Evolutionary conservation across 352 stramenopile genomes (phyloP).

Genomic region (Globisporangium cederbergense): DNA sequence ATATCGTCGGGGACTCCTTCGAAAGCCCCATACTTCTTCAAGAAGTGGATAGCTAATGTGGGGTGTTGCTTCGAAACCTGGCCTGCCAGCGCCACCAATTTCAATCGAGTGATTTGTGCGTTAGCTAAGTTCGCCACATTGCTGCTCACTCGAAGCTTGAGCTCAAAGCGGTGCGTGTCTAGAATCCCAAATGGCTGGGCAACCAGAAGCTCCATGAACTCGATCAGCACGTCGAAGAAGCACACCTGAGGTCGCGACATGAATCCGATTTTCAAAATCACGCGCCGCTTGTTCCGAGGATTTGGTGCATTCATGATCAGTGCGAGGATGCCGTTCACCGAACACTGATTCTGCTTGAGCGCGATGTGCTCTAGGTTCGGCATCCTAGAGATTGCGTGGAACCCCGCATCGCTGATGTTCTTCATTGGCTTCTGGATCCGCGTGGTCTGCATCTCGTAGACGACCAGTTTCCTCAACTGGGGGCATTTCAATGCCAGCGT

Average conservation of each 20-base stretch:
- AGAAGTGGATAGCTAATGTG: neutral
- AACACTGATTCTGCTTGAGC: slow-evolving; percentile 10
- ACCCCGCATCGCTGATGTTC: slow-evolving; percentile 2
- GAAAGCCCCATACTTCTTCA: slow-evolving; percentile 1
- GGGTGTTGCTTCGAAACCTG: slow-evolving; percentile 2
- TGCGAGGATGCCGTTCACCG: neutral
- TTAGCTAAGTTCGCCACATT: neutral
- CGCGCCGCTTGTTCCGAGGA: neutral
- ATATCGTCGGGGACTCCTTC: neutral
- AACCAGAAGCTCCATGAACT: slow-evolving; percentile 4
- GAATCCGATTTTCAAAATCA: slow-evolving; percentile 5
- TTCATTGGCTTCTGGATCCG: neutral
- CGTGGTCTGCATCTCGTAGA: slow-evolving; percentile 11
- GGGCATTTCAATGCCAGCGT: neutral
- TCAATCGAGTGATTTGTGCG: neutral
- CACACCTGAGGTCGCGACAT: neutral
- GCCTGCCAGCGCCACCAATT: neutral
- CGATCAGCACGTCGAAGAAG: slow-evolving; percentile 4
- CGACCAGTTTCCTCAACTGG: neutral
- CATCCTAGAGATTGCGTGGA: slow-evolving; percentile 5
- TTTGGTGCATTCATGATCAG: neutral
- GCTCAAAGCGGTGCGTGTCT: neutral
- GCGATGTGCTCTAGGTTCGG: slow-evolving; percentile 1
- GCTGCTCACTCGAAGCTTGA: slow-evolving; percentile 6
- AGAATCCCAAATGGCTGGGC: neutral